These are phyloP conservation scores for Lepraria neglecta DNA, from an alignment of 495 filamentous ascomycete genomes.

Conservation along the genomic window DNA sequence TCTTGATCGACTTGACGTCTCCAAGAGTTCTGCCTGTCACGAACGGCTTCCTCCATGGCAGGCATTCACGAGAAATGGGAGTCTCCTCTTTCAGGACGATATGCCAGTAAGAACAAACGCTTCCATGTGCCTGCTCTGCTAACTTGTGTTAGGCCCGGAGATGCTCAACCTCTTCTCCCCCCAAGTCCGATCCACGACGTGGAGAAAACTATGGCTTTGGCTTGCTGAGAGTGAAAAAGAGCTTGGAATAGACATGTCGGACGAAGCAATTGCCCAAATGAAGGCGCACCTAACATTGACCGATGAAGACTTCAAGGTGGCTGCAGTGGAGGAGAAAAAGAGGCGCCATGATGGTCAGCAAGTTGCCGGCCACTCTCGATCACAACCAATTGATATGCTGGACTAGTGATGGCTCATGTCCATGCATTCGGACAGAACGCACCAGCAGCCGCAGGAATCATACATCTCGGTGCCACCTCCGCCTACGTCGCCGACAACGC, in stretches of 20 bases:
- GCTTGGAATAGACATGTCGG: conserved; percentile 56
- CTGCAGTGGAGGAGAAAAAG: conserved; percentile 72
- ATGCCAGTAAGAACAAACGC: too few species aligned
- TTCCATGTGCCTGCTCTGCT: too few species aligned
- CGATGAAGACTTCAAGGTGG: conserved; percentile 73
- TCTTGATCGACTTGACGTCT: too few species aligned
- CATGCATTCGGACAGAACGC: conserved; percentile 66
- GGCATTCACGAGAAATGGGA: too few species aligned
- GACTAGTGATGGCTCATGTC: conserved; percentile 55
- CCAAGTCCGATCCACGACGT: conserved; percentile 63
- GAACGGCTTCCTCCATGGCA: too few species aligned
- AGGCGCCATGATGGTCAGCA: conserved; percentile 56
- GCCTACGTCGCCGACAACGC: conserved; percentile 67
- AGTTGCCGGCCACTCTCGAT: background rate
- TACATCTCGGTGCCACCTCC: conserved; percentile 66
- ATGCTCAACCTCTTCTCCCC: conserved; percentile 55
- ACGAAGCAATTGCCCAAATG: conserved; percentile 72
- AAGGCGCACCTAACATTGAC: conserved; percentile 61
- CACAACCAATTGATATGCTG: background rate
- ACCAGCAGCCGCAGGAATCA: conserved; percentile 78
- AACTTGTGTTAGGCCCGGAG: too few species aligned
- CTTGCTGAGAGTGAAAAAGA: conserved; percentile 79
- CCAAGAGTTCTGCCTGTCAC: too few species aligned
- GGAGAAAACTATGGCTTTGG: conserved; percentile 76
- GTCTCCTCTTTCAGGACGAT: too few species aligned